Base-by-base conservation (phyloP, 495 filamentous ascomycete species). In the Neurospora discreta region DNA sequence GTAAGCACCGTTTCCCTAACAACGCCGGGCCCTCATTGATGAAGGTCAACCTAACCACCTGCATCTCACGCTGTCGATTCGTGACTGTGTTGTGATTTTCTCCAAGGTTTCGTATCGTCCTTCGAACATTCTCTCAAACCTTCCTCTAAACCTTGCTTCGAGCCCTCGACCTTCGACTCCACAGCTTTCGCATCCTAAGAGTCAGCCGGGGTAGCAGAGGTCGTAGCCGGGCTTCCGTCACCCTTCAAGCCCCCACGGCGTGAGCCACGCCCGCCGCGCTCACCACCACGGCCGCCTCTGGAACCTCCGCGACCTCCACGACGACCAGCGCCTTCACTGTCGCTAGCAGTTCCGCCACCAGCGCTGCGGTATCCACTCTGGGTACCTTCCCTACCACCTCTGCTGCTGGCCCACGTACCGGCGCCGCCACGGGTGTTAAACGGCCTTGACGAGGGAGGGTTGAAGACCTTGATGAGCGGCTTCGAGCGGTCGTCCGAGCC, bases 401-500 rank as follows among this genome's bases (percentile, higher is more conserved):
- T 88, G 80, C 90, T 91, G 75, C 85, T 85, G 71, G 90, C 89
- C 92, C 93, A 93, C 71, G 87, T 90, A 42, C 92, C 91, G 52
- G 92, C 91, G 46, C 88, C 87, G 72, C 86, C 85, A 73, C 87
- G 86, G 68, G 80, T 80, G 74, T 83, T 84, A 71, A 82, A 85
- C 71, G 83, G 77, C 38, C 83, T 81, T 71, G 80, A 79, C 18
- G 86, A 81, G 39, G 89, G 89, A 33, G 89, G 86, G 76, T 90
- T 87, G 80, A 94, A 95, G 81, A 92, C 89, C 82, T 93, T 93
- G 71, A 97, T 87, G 71, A 90, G 86, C 39, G 92, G 92, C 81
- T 91, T 91, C 71, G 89, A 89, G 69, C 90, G 88, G 69, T 90
- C 90, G 68, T 88, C 85, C 46, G 85, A 82, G 15, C 79, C 78